These are phyloP conservation scores for Parachlorella kessleri DNA, from an alignment of 139 green algal species.

Conservation along the genomic window DNA sequence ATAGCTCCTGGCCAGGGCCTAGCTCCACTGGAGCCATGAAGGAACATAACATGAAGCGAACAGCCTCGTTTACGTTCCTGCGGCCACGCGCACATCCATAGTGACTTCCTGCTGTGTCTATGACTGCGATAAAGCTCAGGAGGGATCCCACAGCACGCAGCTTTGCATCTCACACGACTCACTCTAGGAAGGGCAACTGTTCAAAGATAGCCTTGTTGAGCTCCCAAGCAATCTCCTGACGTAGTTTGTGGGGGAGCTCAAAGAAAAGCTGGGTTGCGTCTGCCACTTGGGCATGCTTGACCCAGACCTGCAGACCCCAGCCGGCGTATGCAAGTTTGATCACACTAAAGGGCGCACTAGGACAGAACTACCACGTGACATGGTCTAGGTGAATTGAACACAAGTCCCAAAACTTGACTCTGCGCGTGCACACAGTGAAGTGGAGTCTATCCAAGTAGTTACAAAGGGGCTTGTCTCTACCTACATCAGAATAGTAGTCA, in stretches of 20 bases:
- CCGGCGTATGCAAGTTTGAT: no score
- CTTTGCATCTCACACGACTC: not conserved
- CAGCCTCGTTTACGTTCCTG: constrained; percentile 13
- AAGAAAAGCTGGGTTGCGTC: not conserved
- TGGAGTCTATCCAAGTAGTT: not conserved
- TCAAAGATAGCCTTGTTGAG: constrained; percentile 17
- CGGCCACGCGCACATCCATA: not conserved
- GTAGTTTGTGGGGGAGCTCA: constrained; percentile 32
- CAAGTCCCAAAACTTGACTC: no score
- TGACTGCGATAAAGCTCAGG: not conserved
- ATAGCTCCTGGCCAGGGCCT: constrained; percentile 27
- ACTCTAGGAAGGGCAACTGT: constrained; percentile 20
- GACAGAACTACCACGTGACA: no score
- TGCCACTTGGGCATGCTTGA: not conserved
- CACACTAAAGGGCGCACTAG: no score
- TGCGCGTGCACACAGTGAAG: no score
- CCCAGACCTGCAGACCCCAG: no score
- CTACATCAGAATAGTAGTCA: constrained; percentile 15
- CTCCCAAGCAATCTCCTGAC: constrained; percentile 21
- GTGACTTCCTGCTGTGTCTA: not conserved
- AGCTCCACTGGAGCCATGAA: constrained; percentile 21
- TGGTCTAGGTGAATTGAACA: no score
- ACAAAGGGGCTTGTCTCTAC: no score
- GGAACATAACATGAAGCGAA: constrained; percentile 9
- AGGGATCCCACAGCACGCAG: not conserved